Evolutionary conservation across 345 rosid genomes (phyloP).

Genomic region (Excoecaria agallocha): DNA sequence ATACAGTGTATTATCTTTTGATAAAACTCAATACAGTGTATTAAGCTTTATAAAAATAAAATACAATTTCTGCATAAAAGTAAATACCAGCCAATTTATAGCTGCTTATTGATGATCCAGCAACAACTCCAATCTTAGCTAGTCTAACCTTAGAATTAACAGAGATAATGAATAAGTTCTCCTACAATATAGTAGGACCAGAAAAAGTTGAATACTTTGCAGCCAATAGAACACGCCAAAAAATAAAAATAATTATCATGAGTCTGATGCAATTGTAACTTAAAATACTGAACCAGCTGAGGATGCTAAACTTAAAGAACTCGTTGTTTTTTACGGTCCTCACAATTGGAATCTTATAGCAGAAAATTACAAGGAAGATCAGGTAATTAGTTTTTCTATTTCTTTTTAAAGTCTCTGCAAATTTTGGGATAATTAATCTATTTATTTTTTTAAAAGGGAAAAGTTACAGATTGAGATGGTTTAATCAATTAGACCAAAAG

Average conservation of each 20-base stretch:
- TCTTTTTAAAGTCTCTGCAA: background rate
- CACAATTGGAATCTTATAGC: constrained; percentile 49
- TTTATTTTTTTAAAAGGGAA: constrained; percentile 26
- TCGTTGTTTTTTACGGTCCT: constrained; percentile 44
- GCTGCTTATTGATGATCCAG: background rate
- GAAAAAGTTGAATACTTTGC: too few relatives aligned
- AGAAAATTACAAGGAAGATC: constrained; percentile 44
- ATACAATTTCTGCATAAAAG: too few relatives aligned
- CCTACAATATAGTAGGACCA: too few relatives aligned
- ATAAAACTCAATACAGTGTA: too few relatives aligned
- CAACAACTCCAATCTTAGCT: background rate
- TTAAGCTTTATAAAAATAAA: too few relatives aligned
- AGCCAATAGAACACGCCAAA: too few relatives aligned
- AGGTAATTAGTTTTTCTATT: constrained; percentile 15
- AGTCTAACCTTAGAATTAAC: background rate
- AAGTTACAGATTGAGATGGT: constrained; percentile 56
- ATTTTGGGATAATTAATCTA: too few relatives aligned
- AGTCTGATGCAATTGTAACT: too few relatives aligned
- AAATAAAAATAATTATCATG: too few relatives aligned
- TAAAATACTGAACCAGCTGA: too few relatives aligned
- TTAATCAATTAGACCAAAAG: constrained; percentile 49
- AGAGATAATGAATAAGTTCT: too few relatives aligned
- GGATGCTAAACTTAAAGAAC: constrained; percentile 42
- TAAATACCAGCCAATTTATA: background rate
- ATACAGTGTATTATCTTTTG: too few relatives aligned